Base-by-base conservation (phyloP, 108 stramenopile species). In the Nannochloropsis gaditana region DNA sequence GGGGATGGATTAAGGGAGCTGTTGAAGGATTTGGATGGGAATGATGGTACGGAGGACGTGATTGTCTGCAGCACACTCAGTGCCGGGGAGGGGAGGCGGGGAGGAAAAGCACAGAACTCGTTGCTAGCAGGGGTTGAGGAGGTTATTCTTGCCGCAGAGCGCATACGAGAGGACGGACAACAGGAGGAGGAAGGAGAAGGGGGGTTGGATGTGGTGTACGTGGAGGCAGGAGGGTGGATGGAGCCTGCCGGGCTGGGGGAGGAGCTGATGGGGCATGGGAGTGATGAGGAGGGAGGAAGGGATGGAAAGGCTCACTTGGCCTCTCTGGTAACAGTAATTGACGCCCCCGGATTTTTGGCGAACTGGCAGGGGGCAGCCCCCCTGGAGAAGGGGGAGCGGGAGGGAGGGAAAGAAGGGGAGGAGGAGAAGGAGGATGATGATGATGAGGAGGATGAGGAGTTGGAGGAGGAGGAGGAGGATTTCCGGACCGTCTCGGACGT, bases 221-320 rank as follows among this genome's bases (percentile, higher is more conserved):
- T 50, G 47, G 47, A 50, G 47, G 47, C 47, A 15, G 47, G 47
- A 50, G 47, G 47, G 47, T 50, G 47, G 47, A 50, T 50, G 47
- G 47, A 50, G 47, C 47, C 47, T 1, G 10, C 10, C 47, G 15
- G 47, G 15, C 47, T 50, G 15, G 47, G 11, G 47, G 47, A 50
- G 47, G 47, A 11, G 47, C 47, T 50, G 15, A 15, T 50, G 47
- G 47, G 47, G 11, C 47, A 50, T 50, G 47, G 47, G 10, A 15
- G 47, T 50, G 47, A 50, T 50, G 47, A 15, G 47, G 47, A 50
- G 47, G 47, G 47, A 50, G 47, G 47, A 15, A 50, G 47, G 47
- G 47, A 50, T 10, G 47, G 47, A 11, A 15, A 15, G 47, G 10
- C 31, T 31, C 47, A 50, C 15, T 10, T 50, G 47, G 47, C 47